Evolutionary conservation across 345 rosid genomes (phyloP).

Genomic region (Hypericum perforatum): DNA sequence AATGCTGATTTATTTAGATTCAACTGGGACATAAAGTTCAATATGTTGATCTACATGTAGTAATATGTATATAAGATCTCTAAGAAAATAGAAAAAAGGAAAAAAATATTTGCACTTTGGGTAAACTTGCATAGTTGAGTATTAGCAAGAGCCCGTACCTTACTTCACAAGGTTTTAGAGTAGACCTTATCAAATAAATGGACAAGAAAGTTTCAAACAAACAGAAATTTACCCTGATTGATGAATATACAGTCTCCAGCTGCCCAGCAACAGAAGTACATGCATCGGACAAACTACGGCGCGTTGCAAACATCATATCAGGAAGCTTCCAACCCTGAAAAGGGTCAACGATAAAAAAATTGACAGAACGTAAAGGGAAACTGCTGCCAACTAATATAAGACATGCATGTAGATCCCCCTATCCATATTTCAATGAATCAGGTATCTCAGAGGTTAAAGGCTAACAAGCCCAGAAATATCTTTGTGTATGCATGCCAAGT

Average conservation of each 20-base stretch:
- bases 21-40: too few species aligned
- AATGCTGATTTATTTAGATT: too few species aligned
- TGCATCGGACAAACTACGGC: slow-evolving; percentile 80
- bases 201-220: background rate
- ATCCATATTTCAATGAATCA: too few species aligned
- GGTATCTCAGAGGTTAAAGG: too few species aligned
- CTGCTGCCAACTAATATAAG: slow-evolving; percentile 3
- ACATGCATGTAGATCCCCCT: background rate
- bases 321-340: slow-evolving; percentile 91
- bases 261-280: slow-evolving; percentile 58
- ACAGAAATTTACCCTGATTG: slow-evolving; percentile 46
- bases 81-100: background rate
- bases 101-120: background rate
- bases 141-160: too few species aligned
- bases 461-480: too few species aligned
- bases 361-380: background rate
- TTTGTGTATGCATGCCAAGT: background rate
- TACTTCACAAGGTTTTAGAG: background rate
- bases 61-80: too few species aligned
- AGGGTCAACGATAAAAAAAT: background rate
- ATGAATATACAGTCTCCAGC: slow-evolving; percentile 64
- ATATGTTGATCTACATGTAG: too few species aligned
- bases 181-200: background rate
- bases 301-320: slow-evolving; percentile 91
- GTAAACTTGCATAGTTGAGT: too few species aligned